phyloP scores from a whole-genome alignment of 1,139 yeast species.

The Debaryomyces udenii region DNA sequence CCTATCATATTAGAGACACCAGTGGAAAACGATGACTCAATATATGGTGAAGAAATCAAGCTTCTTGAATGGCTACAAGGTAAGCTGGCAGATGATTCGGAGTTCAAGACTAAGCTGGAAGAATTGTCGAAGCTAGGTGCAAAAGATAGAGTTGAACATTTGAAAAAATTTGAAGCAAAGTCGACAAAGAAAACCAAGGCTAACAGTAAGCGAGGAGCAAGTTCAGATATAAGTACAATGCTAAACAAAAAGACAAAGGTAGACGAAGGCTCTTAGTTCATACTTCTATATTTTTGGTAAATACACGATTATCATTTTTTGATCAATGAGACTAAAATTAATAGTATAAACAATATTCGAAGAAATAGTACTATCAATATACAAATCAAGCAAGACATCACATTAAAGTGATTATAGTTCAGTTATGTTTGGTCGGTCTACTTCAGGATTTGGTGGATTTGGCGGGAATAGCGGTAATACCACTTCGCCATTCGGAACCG shows the following conservation, averaged over 20 bases:
- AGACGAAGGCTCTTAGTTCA: neutral
- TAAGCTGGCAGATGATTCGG: constrained; percentile 54
- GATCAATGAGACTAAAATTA: constrained; percentile 5
- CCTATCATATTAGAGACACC: constrained; percentile 96
- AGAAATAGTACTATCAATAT: neutral
- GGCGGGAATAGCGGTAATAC: constrained; percentile 40
- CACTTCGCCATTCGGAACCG: constrained; percentile 39
- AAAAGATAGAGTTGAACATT: constrained; percentile 56
- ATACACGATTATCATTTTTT: constrained; percentile 7
- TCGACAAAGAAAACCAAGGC: constrained; percentile 14
- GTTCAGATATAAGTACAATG: constrained; percentile 14
- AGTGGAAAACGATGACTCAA: constrained; percentile 55
- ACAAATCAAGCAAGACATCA: constrained; percentile 3
- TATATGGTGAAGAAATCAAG: constrained; percentile 84
- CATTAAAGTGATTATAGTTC: neutral
- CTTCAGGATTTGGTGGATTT: constrained; percentile 67
- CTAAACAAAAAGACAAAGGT: constrained; percentile 16
- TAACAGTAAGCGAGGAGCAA: constrained; percentile 16
- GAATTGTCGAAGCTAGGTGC: constrained; percentile 59
- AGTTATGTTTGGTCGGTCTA: constrained; percentile 49
- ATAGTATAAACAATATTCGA: constrained; percentile 6
- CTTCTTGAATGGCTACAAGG: constrained; percentile 71
- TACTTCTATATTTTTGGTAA: constrained; percentile 1
- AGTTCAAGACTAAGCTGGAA: constrained; percentile 49
- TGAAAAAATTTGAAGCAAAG: constrained; percentile 44